phyloP scores from a whole-genome alignment of 805 yeast species.

The Debaryomyces prosopidis region DNA sequence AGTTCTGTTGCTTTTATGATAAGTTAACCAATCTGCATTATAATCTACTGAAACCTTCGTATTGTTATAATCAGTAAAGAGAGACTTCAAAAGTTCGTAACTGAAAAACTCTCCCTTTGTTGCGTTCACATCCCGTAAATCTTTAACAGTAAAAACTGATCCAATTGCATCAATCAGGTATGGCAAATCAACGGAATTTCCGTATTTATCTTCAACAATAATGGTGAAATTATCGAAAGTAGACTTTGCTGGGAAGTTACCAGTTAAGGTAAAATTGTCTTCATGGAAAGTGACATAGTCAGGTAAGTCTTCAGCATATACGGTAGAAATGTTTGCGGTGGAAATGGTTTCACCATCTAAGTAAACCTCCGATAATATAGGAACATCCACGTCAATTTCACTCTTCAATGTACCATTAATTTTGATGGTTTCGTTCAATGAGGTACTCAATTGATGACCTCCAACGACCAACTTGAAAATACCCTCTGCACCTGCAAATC shows the following conservation, averaged over 20 bases:
- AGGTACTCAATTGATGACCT: constrained; percentile 78
- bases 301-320: constrained; percentile 57
- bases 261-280: constrained; percentile 45
- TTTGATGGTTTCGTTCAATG: constrained; percentile 52
- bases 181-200: constrained; percentile 58
- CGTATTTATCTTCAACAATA: constrained; percentile 57
- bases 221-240: constrained; percentile 51
- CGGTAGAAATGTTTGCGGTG: constrained; percentile 53
- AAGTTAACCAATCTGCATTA: constrained; percentile 63
- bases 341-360: constrained; percentile 60
- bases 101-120: constrained; percentile 62
- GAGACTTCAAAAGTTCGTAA: constrained; percentile 53
- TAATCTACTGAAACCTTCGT: constrained; percentile 51
- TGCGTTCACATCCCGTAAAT: constrained; percentile 63
- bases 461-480: constrained; percentile 78
- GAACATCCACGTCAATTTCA: constrained; percentile 55
- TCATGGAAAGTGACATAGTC: constrained; percentile 51
- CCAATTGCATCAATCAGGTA: constrained; percentile 56
- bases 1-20: constrained; percentile 59
- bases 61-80: constrained; percentile 53
- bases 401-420: constrained; percentile 71
- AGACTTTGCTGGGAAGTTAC: constrained; percentile 53
- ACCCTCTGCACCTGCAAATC: constrained; percentile 70
- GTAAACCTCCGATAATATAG: constrained; percentile 58
- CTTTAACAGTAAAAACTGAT: constrained; percentile 55